Conservation (phyloP, 2,329 filamentous ascomycete species). For the Aspergillus intermedius region DNA sequence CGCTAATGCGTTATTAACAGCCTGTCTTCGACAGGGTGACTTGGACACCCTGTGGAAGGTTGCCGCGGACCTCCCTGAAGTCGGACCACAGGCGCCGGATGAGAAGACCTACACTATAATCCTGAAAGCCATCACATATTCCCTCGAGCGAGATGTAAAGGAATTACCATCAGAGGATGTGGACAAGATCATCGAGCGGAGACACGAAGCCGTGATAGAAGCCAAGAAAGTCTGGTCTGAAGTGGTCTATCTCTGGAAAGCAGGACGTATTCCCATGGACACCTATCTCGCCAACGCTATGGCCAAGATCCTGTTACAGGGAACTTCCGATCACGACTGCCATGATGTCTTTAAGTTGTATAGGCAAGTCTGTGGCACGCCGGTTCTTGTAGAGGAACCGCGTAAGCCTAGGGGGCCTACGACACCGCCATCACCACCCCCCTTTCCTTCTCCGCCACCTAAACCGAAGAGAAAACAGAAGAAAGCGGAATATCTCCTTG, state of each 20-base stretch:
- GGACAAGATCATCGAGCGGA: slow-evolving; percentile 21
- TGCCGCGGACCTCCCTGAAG: slow-evolving; percentile 62
- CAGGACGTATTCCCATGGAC: slow-evolving; percentile 65
- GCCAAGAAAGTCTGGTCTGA: slow-evolving; percentile 76
- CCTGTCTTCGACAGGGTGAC: slow-evolving; percentile 68
- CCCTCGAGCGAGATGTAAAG: slow-evolving; percentile 28
- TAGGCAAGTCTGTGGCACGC: slow-evolving; percentile 75
- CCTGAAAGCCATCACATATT: slow-evolving; percentile 63
- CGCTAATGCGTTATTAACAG: slow-evolving; percentile 78
- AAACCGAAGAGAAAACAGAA: not conserved
- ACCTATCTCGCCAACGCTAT: slow-evolving; percentile 74
- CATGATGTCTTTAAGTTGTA: slow-evolving; percentile 68
- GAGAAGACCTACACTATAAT: slow-evolving; percentile 73
- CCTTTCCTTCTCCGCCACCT: too few species aligned
- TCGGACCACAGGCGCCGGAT: slow-evolving; percentile 59
- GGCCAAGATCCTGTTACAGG: slow-evolving; percentile 67
- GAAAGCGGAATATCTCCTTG: not conserved
- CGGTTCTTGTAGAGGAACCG: slow-evolving; percentile 33
- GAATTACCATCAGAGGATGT: slow-evolving; percentile 25
- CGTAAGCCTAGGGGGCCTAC: slow-evolving; percentile 6
- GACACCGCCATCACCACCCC: not conserved
- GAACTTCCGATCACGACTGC: slow-evolving; percentile 54
- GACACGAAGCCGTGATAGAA: slow-evolving; percentile 50
- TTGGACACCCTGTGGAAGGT: slow-evolving; percentile 76
- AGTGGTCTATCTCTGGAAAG: slow-evolving; percentile 67